A percentile compares a stretch with the other conserved stretches of the same genome.
Conservation (phyloP, 176 grass and related monocot genomes). For the Phoenix dactylifera region DNA sequence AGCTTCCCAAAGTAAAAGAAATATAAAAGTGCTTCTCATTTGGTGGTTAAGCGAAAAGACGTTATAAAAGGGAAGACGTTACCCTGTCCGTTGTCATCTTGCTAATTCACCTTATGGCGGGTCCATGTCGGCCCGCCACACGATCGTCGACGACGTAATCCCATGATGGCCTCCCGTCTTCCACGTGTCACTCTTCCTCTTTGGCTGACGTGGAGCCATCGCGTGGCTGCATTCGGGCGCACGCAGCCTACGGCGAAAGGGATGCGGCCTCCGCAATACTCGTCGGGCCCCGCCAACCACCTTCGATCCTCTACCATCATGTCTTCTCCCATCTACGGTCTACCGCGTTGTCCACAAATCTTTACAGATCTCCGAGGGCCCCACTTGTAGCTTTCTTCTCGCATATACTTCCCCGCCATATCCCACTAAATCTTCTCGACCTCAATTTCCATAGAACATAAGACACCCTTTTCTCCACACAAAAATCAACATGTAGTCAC, state of each 20-base stretch:
- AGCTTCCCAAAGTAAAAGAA: background rate
- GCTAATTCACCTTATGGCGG: background rate
- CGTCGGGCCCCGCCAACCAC: conserved; percentile 11
- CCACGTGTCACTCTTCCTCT: background rate
- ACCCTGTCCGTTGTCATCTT: no score
- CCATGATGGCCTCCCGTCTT: background rate
- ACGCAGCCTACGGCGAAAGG: conserved; percentile 1
- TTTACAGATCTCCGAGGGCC: conserved; percentile 3
- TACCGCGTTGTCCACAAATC: conserved; percentile 8
- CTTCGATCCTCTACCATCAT: background rate
- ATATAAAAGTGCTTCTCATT: background rate
- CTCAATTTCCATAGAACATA: no score
- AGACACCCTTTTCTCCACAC: no score
- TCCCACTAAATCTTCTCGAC: no score
- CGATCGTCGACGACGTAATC: conserved; percentile 5
- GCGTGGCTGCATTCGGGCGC: no score
- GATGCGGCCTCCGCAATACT: conserved; percentile 12
- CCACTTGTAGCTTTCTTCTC: conserved; percentile 2
- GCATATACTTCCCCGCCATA: background rate
- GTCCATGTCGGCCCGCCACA: background rate
- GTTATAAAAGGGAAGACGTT: background rate
- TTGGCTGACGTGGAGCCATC: background rate
- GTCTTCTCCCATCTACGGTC: background rate
- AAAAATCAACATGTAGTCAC: no score
- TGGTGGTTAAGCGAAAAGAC: conserved; percentile 1